Evolutionary conservation across 148 eudicot species (phyloP).

Genomic region (Arbutus unedo): DNA sequence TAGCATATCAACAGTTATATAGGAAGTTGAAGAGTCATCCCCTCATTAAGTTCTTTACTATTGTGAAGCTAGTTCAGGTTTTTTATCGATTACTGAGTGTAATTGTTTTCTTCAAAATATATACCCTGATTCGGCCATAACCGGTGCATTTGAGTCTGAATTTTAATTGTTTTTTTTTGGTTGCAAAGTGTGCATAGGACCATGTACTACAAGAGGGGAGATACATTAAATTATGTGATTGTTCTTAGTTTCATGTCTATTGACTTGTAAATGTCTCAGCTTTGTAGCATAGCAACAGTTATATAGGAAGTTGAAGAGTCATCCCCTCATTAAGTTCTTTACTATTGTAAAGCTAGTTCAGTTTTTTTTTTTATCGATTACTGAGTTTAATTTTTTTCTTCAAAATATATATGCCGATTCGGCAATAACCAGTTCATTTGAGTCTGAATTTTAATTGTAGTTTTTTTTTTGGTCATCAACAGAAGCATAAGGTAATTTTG

Average conservation of each 20-base stretch:
- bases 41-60: conserved; percentile 4
- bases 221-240: not conserved
- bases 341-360: not conserved
- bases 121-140: not conserved
- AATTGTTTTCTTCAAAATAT: not conserved
- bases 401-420: not conserved
- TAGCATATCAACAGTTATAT: not conserved
- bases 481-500: not conserved
- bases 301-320: not conserved
- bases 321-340: conserved; percentile 1
- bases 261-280: not conserved
- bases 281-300: not conserved
- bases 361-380: not conserved
- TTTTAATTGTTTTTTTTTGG: no score
- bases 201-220: no score
- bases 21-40: not conserved
- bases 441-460: not conserved
- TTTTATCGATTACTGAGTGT: not conserved
- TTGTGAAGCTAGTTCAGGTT: not conserved
- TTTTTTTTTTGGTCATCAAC: not conserved
- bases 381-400: not conserved
- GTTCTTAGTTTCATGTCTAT: not conserved
- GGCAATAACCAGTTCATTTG: not conserved
- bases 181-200: no score
- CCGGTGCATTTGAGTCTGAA: not conserved